Conservation (phyloP, 208 protist species). For the Leptomonas seymouri region DNA sequence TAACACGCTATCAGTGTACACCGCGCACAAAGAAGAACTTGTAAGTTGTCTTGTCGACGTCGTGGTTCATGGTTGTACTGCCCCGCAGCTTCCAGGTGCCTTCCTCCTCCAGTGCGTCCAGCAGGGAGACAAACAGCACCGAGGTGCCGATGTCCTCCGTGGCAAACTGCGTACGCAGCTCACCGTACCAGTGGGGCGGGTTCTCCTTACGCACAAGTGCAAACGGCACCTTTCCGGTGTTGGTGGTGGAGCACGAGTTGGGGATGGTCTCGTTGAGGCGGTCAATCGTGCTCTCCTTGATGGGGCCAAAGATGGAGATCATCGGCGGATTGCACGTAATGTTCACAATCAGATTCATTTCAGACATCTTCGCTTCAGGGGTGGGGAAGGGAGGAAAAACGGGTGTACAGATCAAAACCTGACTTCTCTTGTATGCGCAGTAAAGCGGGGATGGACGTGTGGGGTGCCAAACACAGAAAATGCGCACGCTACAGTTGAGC, state of each 20-base stretch:
- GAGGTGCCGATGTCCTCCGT: constrained; percentile 90
- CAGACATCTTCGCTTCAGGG: constrained; percentile 28
- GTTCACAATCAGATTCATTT: constrained; percentile 91
- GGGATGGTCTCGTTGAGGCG: constrained; percentile 85
- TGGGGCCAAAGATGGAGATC: constrained; percentile 84
- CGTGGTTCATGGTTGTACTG: constrained; percentile 74
- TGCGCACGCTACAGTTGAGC: too few species aligned
- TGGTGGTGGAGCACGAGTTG: constrained; percentile 82
- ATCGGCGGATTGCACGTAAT: constrained; percentile 91
- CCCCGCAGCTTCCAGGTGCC: constrained; percentile 87
- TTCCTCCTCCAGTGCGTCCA: constrained; percentile 88
- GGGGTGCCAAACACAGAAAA: too few species aligned
- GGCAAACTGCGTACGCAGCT: constrained; percentile 84
- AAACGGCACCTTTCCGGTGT: constrained; percentile 81
- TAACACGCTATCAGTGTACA: constrained; percentile 22
- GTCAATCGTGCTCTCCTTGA: constrained; percentile 92
- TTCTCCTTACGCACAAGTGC: constrained; percentile 73
- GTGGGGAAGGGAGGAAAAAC: not conserved
- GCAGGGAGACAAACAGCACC: constrained; percentile 74
- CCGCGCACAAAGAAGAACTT: constrained; percentile 90
- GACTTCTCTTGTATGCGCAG: too few species aligned
- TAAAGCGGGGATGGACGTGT: too few species aligned
- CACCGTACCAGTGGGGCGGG: constrained; percentile 87
- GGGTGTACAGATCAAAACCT: too few species aligned
- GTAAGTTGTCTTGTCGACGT: constrained; percentile 82